A percentile compares a stretch with the other conserved stretches of the same genome.
phyloP scores from a whole-genome alignment of 495 filamentous ascomycete genomes.

The Cetradonia linearis region DNA sequence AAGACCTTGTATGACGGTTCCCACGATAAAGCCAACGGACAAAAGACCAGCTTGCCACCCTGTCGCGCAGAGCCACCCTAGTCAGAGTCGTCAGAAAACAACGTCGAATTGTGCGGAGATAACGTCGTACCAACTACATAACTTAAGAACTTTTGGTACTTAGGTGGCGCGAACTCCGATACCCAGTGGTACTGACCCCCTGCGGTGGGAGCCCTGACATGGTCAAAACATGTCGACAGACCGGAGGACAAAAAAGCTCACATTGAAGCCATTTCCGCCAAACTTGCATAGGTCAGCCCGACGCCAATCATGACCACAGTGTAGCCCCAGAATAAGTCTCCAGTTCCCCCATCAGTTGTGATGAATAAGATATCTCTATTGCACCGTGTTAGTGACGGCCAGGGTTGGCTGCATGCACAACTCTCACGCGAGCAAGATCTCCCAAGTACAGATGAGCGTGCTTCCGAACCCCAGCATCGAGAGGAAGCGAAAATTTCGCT shows the following conservation, averaged over 20 bases:
- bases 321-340: too few relatives aligned
- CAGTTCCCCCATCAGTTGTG: too few relatives aligned
- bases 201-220: slow-evolving; percentile 4
- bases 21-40: not conserved
- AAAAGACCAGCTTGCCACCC: too few relatives aligned
- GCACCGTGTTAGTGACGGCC: too few relatives aligned
- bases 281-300: slow-evolving; percentile 25
- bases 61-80: too few relatives aligned
- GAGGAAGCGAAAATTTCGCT: slow-evolving; percentile 17
- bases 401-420: not conserved
- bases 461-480: slow-evolving; percentile 14
- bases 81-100: too few relatives aligned
- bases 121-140: too few relatives aligned
- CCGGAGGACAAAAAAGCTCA: slow-evolving; percentile 14
- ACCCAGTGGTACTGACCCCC: slow-evolving; percentile 16
- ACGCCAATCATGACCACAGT: slow-evolving; percentile 39
- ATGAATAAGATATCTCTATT: too few relatives aligned
- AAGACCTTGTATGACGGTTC: slow-evolving; percentile 21
- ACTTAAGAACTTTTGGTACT: slow-evolving; percentile 33
- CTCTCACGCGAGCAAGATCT: slow-evolving; percentile 10
- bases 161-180: slow-evolving; percentile 31
- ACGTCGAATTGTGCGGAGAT: too few relatives aligned
- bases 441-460: slow-evolving; percentile 15
- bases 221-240: not conserved
- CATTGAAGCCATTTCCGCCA: slow-evolving; percentile 39